Evolutionary conservation across 805 yeast species (phyloP), one percentile per base, ranked within the genome.

Genomic region (Metschnikowia drakensbergensis): DNA sequence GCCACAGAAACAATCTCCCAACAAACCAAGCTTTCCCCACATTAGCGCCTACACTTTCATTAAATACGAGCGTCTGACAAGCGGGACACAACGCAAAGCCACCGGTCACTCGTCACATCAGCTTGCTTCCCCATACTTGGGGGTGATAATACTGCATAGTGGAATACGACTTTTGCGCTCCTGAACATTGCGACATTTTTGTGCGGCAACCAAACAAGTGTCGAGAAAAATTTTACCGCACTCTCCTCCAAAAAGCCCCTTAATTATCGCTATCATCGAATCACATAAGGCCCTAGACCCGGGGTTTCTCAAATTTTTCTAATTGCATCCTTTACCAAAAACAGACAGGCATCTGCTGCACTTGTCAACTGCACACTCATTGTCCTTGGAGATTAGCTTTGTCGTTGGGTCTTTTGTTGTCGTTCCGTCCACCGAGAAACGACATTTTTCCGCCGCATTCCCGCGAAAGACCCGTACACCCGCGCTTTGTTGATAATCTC

Each of bases 391-490:
- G 43, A 36, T 31, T 40, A 32, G 43, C 32, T 42, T 42, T 42
- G 45, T 33, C 26, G 25, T 27, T 33, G 45, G 36, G 34, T 36
- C 35, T 30, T 35, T 46, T 51, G 55, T 50, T 52, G 51, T 48
- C 33, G 38, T 34, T 46, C 31, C 45, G 35, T 29, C 45, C 45
- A 22, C 50, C 43, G 46, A 30, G 53, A 37, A 53, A 51, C 58
- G 59, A 59, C 59, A 55, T 59, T 59, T 55, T 53, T 45, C 43
- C 29, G 46, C 34, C 51, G 46, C 47, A 38, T 46, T 49, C 37
- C 47, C 46, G 49, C 54, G 44, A 45, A 54, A 61, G 58, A 62
- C 58, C 67, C 64, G 53, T 41, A 58, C 65, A 55, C 59, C 66
- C 35, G 8, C 4, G 22, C 37, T 26, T 22, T 22, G 42, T 22